Percentiles rank a stretch among this genome's conserved stretches.
Evolutionary conservation across 805 yeast species (phyloP).

Genomic region (Blastobotrys peoriensis): DNA sequence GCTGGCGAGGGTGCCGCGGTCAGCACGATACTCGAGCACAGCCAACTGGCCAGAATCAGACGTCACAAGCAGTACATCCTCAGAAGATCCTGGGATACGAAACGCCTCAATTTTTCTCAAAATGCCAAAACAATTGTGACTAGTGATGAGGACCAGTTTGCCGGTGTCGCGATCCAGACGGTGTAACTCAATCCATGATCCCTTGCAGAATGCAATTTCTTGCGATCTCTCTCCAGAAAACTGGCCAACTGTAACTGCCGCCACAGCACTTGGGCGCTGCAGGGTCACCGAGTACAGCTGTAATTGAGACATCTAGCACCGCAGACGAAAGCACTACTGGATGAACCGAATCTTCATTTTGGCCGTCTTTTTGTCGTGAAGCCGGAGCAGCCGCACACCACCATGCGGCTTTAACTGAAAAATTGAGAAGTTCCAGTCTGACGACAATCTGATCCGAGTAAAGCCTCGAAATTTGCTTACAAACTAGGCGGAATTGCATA

Average conservation of each 20-base stretch:
- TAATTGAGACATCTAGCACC: constrained; percentile 1
- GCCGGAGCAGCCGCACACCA: no score
- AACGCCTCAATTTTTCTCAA: constrained; percentile 50
- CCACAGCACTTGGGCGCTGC: constrained; percentile 50
- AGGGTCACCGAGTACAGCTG: constrained; percentile 65
- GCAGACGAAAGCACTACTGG: no score
- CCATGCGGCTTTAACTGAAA: no score
- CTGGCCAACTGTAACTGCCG: constrained; percentile 57
- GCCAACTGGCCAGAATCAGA: constrained; percentile 76
- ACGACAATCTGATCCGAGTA: no score
- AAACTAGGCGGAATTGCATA: no score
- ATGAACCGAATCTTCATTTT: no score
- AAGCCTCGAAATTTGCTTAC: no score
- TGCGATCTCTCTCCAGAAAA: constrained; percentile 55
- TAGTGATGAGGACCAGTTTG: constrained; percentile 37
- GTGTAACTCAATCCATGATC: constrained; percentile 49
- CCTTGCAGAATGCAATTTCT: constrained; percentile 54
- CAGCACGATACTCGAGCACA: constrained; percentile 41
- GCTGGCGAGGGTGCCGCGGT: constrained; percentile 35
- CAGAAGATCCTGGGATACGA: constrained; percentile 45
- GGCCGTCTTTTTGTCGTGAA: no score
- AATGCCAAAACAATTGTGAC: constrained; percentile 50
- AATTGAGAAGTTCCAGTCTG: no score
- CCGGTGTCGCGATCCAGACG: constrained; percentile 52
- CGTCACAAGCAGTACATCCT: constrained; percentile 58